phyloP scores from a whole-genome alignment of 306 rosid genomes.

The Begonia loranthoides region DNA sequence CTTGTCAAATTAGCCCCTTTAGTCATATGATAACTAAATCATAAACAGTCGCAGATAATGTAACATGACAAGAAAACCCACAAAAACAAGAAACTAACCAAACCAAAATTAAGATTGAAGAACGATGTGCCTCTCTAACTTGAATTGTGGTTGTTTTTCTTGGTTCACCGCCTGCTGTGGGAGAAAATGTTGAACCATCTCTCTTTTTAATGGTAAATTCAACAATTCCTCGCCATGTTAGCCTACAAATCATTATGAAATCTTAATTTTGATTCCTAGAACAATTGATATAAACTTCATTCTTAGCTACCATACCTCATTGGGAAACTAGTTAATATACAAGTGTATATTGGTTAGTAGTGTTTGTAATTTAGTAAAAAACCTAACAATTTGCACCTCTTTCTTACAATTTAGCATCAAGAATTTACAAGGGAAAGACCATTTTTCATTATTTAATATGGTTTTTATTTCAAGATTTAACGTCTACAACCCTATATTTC shows the following conservation, averaged over 20 bases:
- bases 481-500: background rate
- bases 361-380: too few relatives aligned
- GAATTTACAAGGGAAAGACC: too few relatives aligned
- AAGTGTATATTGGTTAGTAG: background rate
- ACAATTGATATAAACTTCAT: too few relatives aligned
- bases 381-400: too few relatives aligned
- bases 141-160: constrained; percentile 62
- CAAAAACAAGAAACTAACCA: background rate
- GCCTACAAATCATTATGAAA: constrained; percentile 33
- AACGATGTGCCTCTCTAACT: constrained; percentile 15
- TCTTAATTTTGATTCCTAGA: constrained; percentile 6
- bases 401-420: too few relatives aligned
- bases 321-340: background rate
- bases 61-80: too few relatives aligned
- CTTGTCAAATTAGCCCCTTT: too few relatives aligned
- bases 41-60: too few relatives aligned
- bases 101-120: background rate
- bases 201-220: constrained; percentile 72
- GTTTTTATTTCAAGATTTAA: background rate
- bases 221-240: constrained; percentile 78
- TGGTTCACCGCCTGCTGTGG: constrained; percentile 61
- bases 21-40: too few relatives aligned
- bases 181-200: constrained; percentile 75
- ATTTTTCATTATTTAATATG: too few relatives aligned
- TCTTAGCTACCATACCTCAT: background rate